Evolutionary conservation across 805 yeast species (phyloP).

Genomic region (Candida rishiriensis): DNA sequence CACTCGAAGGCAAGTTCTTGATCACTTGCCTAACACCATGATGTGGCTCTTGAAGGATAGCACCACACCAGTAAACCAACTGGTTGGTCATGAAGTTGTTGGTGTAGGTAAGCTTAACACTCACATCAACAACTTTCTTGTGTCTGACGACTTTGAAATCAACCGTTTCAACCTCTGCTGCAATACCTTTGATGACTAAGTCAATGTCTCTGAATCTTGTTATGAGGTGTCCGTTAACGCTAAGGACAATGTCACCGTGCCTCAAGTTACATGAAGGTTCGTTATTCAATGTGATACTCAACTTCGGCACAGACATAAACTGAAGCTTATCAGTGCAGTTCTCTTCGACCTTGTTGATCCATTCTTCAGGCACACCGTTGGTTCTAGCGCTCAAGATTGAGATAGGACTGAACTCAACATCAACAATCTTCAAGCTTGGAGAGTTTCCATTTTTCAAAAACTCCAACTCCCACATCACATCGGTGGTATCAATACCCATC

Average conservation of each 20-base stretch:
- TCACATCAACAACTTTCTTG: conserved; percentile 55
- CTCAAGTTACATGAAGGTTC: conserved; percentile 31
- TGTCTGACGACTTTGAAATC: conserved; percentile 67
- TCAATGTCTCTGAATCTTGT: conserved; percentile 65
- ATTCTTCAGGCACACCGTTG: conserved; percentile 81
- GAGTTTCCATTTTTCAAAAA: conserved; percentile 43
- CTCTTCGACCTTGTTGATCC: conserved; percentile 66
- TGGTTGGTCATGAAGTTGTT: conserved; percentile 56
- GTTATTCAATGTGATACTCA: conserved; percentile 34
- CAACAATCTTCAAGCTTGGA: conserved; percentile 65
- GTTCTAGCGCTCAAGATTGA: conserved; percentile 73
- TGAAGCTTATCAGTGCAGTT: conserved; percentile 60
- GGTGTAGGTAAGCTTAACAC: conserved; percentile 62
- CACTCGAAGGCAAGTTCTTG: conserved; percentile 71
- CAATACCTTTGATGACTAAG: conserved; percentile 36
- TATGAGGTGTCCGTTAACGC: conserved; percentile 62
- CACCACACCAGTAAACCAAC: conserved; percentile 79
- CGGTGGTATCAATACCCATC: conserved; percentile 75
- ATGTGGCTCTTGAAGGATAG: conserved; percentile 82
- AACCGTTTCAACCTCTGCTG: conserved; percentile 29
- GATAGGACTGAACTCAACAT: conserved; percentile 70
- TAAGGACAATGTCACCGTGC: conserved; percentile 73
- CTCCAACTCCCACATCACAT: conserved; percentile 53
- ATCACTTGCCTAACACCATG: conserved; percentile 86
- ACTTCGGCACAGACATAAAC: conserved; percentile 65